Evolutionary conservation across 78 protist species (phyloP).

Genomic region (Dictyostelium brefeldianum): DNA sequence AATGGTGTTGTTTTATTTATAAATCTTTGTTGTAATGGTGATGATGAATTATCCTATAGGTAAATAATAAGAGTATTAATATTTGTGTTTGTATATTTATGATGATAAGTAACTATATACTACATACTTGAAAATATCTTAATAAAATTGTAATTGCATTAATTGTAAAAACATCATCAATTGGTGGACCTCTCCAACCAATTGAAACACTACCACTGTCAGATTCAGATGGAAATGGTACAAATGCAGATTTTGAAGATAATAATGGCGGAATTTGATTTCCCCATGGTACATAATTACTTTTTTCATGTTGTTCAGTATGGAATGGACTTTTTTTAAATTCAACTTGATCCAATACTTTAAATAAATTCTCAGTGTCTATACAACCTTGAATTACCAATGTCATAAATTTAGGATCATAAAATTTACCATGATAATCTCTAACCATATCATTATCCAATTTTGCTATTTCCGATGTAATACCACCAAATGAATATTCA

Average conservation of each 20-base stretch:
- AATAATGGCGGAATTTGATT: slow-evolving; percentile 22
- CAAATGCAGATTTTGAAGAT: background rate
- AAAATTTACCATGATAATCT: slow-evolving; percentile 71
- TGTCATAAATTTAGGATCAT: slow-evolving; percentile 59
- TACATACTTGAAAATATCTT: slow-evolving; percentile 45
- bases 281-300: slow-evolving; percentile 23
- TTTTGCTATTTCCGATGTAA: slow-evolving; percentile 33
- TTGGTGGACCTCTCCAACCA: slow-evolving; percentile 76
- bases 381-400: slow-evolving; percentile 67
- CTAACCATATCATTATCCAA: slow-evolving; percentile 37
- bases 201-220: slow-evolving; percentile 58
- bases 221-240: slow-evolving; percentile 39
- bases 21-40: slow-evolving; percentile 65
- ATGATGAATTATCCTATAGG: slow-evolving; percentile 27
- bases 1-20: slow-evolving; percentile 12
- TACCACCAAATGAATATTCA: slow-evolving; percentile 63
- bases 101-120: background rate
- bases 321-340: slow-evolving; percentile 41
- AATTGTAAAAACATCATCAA: slow-evolving; percentile 12
- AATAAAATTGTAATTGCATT: slow-evolving; percentile 20
- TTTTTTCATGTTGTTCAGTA: background rate
- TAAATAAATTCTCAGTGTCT: slow-evolving; percentile 24
- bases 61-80: background rate
- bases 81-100: background rate
- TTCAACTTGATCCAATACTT: slow-evolving; percentile 5